Conservation (phyloP, 208 protist genomes). For the Phytomonas sp. region DNA sequence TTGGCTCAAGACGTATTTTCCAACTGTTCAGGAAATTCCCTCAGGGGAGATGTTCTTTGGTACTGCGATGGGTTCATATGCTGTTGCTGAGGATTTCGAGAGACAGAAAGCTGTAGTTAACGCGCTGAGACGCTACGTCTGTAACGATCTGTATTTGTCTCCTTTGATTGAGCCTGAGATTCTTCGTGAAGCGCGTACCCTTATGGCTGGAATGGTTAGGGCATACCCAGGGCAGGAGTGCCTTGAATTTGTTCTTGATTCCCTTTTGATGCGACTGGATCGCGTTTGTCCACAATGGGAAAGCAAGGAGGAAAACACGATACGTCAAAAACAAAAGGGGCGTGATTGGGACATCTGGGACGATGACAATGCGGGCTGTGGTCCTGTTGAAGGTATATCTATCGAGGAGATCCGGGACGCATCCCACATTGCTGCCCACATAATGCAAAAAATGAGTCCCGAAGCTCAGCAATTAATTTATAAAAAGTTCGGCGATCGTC, state of each 20-base stretch:
- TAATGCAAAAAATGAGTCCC: background rate
- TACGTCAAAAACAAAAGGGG: background rate
- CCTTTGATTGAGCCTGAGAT: conserved; percentile 45
- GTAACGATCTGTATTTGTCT: conserved; percentile 32
- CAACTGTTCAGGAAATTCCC: conserved; percentile 25
- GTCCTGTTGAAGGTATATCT: background rate
- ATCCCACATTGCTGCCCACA: background rate
- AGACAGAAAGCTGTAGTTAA: background rate
- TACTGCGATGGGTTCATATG: background rate
- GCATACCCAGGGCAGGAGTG: background rate
- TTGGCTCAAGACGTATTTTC: conserved; percentile 49
- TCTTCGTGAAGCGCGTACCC: conserved; percentile 33
- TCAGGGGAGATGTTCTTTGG: conserved; percentile 3
- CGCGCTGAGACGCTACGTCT: background rate
- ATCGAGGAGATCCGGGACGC: background rate
- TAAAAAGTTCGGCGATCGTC: background rate
- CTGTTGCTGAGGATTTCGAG: background rate
- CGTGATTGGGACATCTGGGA: background rate
- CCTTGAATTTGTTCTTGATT: background rate
- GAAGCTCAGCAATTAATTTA: background rate
- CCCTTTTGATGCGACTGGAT: background rate
- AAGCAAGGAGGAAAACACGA: background rate
- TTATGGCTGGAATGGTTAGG: conserved; percentile 18
- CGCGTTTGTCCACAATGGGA: background rate
- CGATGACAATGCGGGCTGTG: background rate